Percentiles rank a stretch among this genome's conserved stretches.
Evolutionary conservation across 1,284 basidiomycete genomes (phyloP).

Genomic region (Irpex sp.): DNA sequence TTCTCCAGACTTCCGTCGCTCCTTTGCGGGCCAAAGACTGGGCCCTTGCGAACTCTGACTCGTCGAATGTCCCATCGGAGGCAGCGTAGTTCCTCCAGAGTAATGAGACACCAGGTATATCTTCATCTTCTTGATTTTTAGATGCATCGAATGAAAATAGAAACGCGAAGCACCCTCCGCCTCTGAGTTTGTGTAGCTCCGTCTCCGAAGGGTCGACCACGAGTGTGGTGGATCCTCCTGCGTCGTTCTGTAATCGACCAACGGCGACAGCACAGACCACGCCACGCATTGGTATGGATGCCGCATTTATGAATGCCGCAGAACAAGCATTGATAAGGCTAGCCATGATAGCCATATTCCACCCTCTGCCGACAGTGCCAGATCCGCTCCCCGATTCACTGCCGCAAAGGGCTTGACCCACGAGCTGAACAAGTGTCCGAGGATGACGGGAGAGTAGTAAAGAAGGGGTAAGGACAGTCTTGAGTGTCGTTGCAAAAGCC

Average conservation of each 20-base stretch:
- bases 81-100: slow-evolving; percentile 58
- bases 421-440: slow-evolving; percentile 65
- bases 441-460: slow-evolving; percentile 63
- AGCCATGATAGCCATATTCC: slow-evolving; percentile 34
- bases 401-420: slow-evolving; percentile 54
- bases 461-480: slow-evolving; percentile 51
- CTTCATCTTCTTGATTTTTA: slow-evolving; percentile 19
- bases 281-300: slow-evolving; percentile 67
- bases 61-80: slow-evolving; percentile 32
- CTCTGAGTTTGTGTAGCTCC: slow-evolving; percentile 36
- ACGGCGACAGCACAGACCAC: slow-evolving; percentile 65
- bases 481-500: slow-evolving; percentile 46
- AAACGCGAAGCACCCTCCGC: slow-evolving; percentile 64
- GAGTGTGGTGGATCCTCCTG: slow-evolving; percentile 21
- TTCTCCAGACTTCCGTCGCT: slow-evolving; percentile 42
- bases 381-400: slow-evolving; percentile 26
- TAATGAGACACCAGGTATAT: slow-evolving; percentile 23
- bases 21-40: slow-evolving; percentile 42
- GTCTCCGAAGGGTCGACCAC: slow-evolving; percentile 53
- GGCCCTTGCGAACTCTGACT: slow-evolving; percentile 39
- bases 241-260: slow-evolving; percentile 28
- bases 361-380: slow-evolving; percentile 25
- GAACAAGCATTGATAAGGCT: slow-evolving; percentile 67
- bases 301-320: slow-evolving; percentile 62
- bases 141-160: slow-evolving; percentile 42